Conservation (phyloP, 2,329 filamentous ascomycete species). For the Raffaelea albimanens region DNA sequence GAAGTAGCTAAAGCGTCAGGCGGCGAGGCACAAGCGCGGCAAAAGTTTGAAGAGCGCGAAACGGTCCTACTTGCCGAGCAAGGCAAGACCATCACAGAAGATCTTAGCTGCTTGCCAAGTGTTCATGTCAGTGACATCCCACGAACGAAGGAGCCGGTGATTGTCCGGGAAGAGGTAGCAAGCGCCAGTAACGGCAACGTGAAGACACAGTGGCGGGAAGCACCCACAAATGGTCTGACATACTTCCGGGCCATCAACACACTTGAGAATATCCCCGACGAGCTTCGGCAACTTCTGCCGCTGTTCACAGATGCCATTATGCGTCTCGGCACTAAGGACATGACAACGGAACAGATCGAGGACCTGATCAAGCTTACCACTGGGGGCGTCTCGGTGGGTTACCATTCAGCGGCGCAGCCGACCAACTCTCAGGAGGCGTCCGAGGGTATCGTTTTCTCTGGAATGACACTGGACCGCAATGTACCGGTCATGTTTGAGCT, state of each 20-base stretch:
- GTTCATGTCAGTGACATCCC: conserved; percentile 86
- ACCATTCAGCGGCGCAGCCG: conserved; percentile 74
- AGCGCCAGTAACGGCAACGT: conserved; percentile 40
- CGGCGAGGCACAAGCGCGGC: conserved; percentile 50
- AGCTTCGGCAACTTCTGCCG: conserved; percentile 75
- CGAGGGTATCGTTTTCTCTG: conserved; percentile 77
- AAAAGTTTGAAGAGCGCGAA: conserved; percentile 68
- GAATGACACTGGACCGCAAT: conserved; percentile 83
- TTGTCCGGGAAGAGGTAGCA: conserved; percentile 49
- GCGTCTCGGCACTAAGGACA: conserved; percentile 79
- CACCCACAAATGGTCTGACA: conserved; percentile 88
- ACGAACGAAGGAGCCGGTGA: conserved; percentile 54
- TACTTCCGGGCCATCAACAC: conserved; percentile 88
- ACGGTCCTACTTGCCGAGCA: conserved; percentile 72
- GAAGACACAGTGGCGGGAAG: conserved; percentile 81
- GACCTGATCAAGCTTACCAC: conserved; percentile 95
- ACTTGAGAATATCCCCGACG: conserved; percentile 70
- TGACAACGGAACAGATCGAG: conserved; percentile 89
- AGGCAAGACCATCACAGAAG: conserved; percentile 72
- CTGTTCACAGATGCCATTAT: conserved; percentile 89
- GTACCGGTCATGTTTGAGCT: conserved; percentile 87
- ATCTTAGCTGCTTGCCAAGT: conserved; percentile 79
- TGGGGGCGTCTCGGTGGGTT: conserved; percentile 76
- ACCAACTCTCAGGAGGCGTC: conserved; percentile 58
- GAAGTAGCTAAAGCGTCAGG: conserved; percentile 60